Base-by-base conservation (phyloP, 2,329 filamentous ascomycete genomes). In the Penicillium sclerotigenum region DNA sequence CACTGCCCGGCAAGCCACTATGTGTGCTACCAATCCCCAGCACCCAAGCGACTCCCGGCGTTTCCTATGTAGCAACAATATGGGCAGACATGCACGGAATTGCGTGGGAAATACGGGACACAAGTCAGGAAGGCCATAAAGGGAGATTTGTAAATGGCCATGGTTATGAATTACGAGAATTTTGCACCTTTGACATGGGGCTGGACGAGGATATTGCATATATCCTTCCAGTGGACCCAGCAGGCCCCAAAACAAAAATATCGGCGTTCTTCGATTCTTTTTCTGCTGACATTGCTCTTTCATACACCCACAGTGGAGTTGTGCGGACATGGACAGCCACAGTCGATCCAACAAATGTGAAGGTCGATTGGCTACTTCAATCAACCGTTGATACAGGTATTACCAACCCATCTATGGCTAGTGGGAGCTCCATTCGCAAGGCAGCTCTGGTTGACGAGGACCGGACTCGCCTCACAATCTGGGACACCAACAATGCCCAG, bases 261-360 rank as follows among this genome's bases (percentile, higher is more conserved):
- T 89, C 90, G 4, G 89, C 88, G 0, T 95, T 91, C 60, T 81
- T 96, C 31, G 91, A 96, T 71, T 84, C 90, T 0, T 96, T 96
- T 71, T 89, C 91, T 11, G 85, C 87, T 37, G 91, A 96, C 68
- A 85, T 95, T 47, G 91, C 90, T 13, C 85, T 96, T 26, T 94
- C 91, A 0, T 96, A 94, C 69, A 93, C 89, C 0, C 80, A 83
- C 22, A 81, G 81, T 10, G 92, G 91, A 0, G 78, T 87, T 6
- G 82, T 96, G 41, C 86, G 88, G 58, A 93, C 92, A 37, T 96
- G 91, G 91, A 91, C 91, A 4, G 90, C 90, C 4, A 85, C 87
- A 53, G 81, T 96, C 34, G 83, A 91, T 63, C 70, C 77, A 5
- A 75, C 80, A 26, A 76, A 79, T n/a, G 73, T 77, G 9, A 81